These are phyloP conservation scores for Helotiales sp. DNA, from an alignment of 2,329 filamentous ascomycete species.

Conservation along the genomic window DNA sequence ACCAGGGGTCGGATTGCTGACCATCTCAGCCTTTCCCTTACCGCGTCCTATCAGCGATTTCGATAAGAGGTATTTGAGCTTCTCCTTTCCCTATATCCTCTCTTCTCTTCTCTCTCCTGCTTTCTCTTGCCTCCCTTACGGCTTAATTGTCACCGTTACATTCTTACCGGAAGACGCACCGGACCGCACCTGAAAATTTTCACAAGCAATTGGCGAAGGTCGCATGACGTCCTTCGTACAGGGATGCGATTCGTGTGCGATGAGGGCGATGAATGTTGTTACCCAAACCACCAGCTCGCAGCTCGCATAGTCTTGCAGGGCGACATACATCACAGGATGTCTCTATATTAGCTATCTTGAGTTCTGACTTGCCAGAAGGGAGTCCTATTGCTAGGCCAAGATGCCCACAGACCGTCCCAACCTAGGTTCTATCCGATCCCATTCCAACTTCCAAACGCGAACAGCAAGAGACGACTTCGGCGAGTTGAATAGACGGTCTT, in stretches of 20 bases:
- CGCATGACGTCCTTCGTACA: conserved; percentile 12
- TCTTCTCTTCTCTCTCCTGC: neutral
- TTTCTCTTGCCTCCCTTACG: neutral
- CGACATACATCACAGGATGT: neutral
- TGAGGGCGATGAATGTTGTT: neutral
- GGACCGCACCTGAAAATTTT: neutral
- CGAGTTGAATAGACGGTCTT: conserved; percentile 42
- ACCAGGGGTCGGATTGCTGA: neutral
- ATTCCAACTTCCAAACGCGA: conserved; percentile 45
- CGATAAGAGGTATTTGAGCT: neutral
- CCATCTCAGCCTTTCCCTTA: neutral
- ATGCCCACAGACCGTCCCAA: conserved; percentile 11
- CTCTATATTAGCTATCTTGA: neutral
- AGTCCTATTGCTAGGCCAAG: neutral
- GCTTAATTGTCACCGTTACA: neutral
- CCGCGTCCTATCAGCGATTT: neutral
- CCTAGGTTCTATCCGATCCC: conserved; percentile 19
- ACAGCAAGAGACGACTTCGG: conserved; percentile 45
- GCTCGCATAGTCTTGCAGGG: too few relatives aligned
- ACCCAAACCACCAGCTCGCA: neutral
- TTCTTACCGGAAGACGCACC: conserved; percentile 1
- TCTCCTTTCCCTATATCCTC: neutral
- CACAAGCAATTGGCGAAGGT: conserved; percentile 7
- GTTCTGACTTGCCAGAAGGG: neutral
- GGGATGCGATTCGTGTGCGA: conserved; percentile 2